These are phyloP conservation scores for Fonsecaea nubica DNA, from an alignment of 2,329 filamentous ascomycete species.

Conservation along the genomic window DNA sequence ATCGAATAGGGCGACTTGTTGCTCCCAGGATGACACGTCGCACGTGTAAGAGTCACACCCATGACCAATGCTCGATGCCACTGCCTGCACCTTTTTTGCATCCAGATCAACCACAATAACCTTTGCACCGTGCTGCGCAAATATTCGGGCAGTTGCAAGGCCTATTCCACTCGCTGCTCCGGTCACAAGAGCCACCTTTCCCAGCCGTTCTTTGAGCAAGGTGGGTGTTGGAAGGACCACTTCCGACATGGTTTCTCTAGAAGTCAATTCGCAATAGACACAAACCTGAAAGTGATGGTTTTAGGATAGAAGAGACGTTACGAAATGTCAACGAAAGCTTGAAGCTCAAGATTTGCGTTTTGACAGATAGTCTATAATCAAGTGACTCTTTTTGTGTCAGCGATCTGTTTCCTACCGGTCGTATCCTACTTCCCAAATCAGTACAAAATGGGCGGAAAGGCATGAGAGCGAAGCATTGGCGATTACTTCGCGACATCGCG, in stretches of 20 bases:
- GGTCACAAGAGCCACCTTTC: constrained; percentile 13
- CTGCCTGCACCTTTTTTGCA: background rate
- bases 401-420: background rate
- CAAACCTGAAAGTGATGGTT: background rate
- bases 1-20: constrained; percentile 15
- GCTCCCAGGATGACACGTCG: constrained; percentile 16
- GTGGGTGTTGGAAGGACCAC: background rate
- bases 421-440: background rate
- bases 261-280: background rate
- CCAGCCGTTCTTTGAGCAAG: constrained; percentile 4
- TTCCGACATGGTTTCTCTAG: constrained; percentile 8
- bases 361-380: background rate
- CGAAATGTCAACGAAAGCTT: background rate
- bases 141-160: constrained; percentile 13
- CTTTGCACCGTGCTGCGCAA: constrained; percentile 19
- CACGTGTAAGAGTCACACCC: constrained; percentile 10
- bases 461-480: background rate
- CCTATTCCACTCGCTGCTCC: constrained; percentile 15
- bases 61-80: constrained; percentile 2
- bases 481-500: background rate
- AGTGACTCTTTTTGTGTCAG: background rate
- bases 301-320: background rate
- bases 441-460: background rate
- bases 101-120: constrained; percentile 15
- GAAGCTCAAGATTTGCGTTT: background rate